A percentile compares a stretch with the other conserved stretches of the same genome.
These are phyloP conservation scores for Punica granatum DNA, from an alignment of 345 rosid species.

Conservation along the genomic window DNA sequence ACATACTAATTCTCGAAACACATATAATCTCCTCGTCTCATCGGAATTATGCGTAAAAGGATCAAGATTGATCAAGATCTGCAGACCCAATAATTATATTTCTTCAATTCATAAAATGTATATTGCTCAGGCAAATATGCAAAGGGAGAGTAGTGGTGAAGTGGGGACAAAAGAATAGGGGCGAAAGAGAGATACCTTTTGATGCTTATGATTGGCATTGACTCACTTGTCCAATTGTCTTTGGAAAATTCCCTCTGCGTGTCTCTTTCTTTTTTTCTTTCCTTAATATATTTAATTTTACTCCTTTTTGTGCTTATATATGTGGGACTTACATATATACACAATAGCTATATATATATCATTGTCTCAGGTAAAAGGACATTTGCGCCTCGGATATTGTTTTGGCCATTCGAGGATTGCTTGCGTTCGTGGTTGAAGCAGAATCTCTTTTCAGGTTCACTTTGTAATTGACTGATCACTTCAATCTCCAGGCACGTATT, in stretches of 20 bases:
- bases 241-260: slow-evolving; percentile 50
- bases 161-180: slow-evolving; percentile 20
- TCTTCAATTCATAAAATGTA: neutral
- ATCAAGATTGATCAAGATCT: neutral
- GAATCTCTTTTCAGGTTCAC: too few relatives aligned
- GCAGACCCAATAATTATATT: too few relatives aligned
- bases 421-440: too few relatives aligned
- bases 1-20: neutral
- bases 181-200: slow-evolving; percentile 20
- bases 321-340: neutral
- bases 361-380: too few relatives aligned
- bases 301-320: slow-evolving; percentile 12
- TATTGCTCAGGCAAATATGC: neutral
- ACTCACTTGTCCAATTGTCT: slow-evolving; percentile 38
- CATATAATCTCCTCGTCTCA: neutral
- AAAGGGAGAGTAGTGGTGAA: neutral
- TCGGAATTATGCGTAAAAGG: neutral
- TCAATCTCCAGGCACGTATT: too few relatives aligned
- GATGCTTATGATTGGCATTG: slow-evolving; percentile 53
- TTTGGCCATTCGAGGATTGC: too few relatives aligned
- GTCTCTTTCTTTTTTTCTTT: neutral
- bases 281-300: neutral
- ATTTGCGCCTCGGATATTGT: too few relatives aligned
- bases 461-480: too few relatives aligned
- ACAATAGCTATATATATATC: too few relatives aligned